phyloP scores from a whole-genome alignment of 2,329 filamentous ascomycete species.

The Penicillium sp. region DNA sequence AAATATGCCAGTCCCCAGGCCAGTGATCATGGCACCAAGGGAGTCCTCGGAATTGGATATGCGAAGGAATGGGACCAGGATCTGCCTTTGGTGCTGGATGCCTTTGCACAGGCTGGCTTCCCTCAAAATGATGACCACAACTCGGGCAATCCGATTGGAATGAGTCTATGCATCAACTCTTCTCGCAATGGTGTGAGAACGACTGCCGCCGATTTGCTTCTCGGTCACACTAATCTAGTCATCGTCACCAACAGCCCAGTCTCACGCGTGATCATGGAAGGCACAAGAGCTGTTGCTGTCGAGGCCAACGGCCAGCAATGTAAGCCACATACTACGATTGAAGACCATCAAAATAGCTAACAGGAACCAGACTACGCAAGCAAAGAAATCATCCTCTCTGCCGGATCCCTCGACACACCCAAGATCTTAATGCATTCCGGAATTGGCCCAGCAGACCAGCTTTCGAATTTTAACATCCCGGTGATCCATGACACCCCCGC shows the following conservation, averaged over 20 bases:
- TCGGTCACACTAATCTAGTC: constrained; percentile 51
- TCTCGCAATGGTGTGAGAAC: constrained; percentile 49
- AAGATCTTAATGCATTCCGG: constrained; percentile 50
- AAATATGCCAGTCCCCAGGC: constrained; percentile 50
- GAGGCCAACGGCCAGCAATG: constrained; percentile 43
- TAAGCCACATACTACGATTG: constrained; percentile 19
- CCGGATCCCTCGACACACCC: constrained; percentile 42
- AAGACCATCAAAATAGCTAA: not conserved
- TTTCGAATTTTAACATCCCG: constrained; percentile 43
- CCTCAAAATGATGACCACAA: constrained; percentile 57
- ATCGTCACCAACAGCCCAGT: constrained; percentile 52
- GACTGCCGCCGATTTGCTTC: constrained; percentile 53
- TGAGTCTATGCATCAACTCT: constrained; percentile 52
- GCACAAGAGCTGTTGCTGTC: constrained; percentile 47
- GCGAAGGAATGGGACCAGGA: constrained; percentile 52
- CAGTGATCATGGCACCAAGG: constrained; percentile 50
- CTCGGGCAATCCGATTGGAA: constrained; percentile 58
- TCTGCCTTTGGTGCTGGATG: constrained; percentile 41
- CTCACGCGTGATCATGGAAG: constrained; percentile 48
- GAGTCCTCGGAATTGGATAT: constrained; percentile 51
- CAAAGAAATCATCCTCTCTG: constrained; percentile 42
- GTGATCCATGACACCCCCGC: constrained; percentile 41
- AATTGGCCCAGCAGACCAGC: constrained; percentile 46
- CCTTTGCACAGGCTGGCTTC: constrained; percentile 51
- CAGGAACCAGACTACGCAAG: constrained; percentile 27